Evolutionary conservation across 768 basidiomycete genomes (phyloP), one percentile per base, ranked within the genome.

Genomic region (Clitopilus passeckerianus): DNA sequence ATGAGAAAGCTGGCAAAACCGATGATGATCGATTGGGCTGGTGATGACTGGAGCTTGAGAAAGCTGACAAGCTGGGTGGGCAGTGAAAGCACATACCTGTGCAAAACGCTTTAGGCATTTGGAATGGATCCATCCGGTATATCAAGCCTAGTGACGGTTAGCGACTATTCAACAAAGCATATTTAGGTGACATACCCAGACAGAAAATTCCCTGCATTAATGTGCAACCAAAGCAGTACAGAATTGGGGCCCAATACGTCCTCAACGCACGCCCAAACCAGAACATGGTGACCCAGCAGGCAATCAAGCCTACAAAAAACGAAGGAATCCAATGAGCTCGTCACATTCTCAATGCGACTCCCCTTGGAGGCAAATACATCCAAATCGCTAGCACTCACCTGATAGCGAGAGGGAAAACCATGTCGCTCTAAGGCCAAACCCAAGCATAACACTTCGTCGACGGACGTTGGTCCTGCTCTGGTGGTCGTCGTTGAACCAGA

Each of bases 31-130:
- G 75, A 72, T 68, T 84, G 82, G 2, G 73, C 81, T 82, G 57
- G 27, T 30, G 7, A 30, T 30, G 27, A 30, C 27, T 3, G 7
- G 3, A 30, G 27, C 27, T 30, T 30, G 27, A 30, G 27, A 30
- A 30, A 30, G 27, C 27, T 3, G 9, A 30, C 34, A 6, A 41
- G 12, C 37, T 5, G n/a, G 10, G 37, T 12, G 33, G 34, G 24
- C n/a, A n/a, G n/a, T n/a, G 7, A 30, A 30, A 7, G 27, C 27
- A 68, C 79, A 61, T 64, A 85, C 85, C 75, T 34, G 82, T 70
- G 64, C 87, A 89, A 62, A 89, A 88, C 27, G 66, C 63, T 34
- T 66, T 71, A 8, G 86, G 84, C 86, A 89, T 89, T 18, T 60
- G 66, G 54, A 72, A 74, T 0, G 87, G 84, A 62, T 85, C 74